Conservation (phyloP, 1,139 yeast species). For the Yamadazyma dendronema region DNA sequence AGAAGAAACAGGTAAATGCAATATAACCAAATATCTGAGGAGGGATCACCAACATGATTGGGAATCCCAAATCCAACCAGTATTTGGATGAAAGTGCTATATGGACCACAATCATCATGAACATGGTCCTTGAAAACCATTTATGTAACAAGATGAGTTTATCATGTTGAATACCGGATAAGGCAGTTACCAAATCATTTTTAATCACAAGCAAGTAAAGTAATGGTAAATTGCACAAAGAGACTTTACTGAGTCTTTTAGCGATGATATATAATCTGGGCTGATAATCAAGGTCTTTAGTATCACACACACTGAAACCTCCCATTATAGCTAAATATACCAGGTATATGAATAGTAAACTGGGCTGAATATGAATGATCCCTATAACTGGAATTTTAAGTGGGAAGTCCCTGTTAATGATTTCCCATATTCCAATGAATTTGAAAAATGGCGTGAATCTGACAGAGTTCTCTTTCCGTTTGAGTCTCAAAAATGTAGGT, state of each 20-base stretch:
- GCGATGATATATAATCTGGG: slow-evolving; percentile 40
- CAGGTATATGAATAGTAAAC: slow-evolving; percentile 28
- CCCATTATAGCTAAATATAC: slow-evolving; percentile 30
- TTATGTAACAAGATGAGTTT: slow-evolving; percentile 38
- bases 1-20: slow-evolving; percentile 36
- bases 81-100: slow-evolving; percentile 31
- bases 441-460: slow-evolving; percentile 21
- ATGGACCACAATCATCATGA: slow-evolving; percentile 39
- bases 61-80: slow-evolving; percentile 41
- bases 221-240: slow-evolving; percentile 42
- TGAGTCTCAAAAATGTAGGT: slow-evolving; percentile 24
- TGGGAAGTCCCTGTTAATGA: slow-evolving; percentile 25
- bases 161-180: slow-evolving; percentile 45
- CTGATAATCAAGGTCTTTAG: slow-evolving; percentile 39
- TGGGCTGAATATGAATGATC: slow-evolving; percentile 39
- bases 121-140: slow-evolving; percentile 45
- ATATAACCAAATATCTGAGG: slow-evolving; percentile 53
- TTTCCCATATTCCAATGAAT: slow-evolving; percentile 27
- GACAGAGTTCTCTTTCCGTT: slow-evolving; percentile 14
- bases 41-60: slow-evolving; percentile 44
- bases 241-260: slow-evolving; percentile 43
- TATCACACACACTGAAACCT: slow-evolving; percentile 26
- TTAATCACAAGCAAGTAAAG: slow-evolving; percentile 37
- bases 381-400: slow-evolving; percentile 20
- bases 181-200: slow-evolving; percentile 37